Evolutionary conservation across 1,139 yeast species (phyloP).

Genomic region (Keqinozyma sinolaborantium): DNA sequence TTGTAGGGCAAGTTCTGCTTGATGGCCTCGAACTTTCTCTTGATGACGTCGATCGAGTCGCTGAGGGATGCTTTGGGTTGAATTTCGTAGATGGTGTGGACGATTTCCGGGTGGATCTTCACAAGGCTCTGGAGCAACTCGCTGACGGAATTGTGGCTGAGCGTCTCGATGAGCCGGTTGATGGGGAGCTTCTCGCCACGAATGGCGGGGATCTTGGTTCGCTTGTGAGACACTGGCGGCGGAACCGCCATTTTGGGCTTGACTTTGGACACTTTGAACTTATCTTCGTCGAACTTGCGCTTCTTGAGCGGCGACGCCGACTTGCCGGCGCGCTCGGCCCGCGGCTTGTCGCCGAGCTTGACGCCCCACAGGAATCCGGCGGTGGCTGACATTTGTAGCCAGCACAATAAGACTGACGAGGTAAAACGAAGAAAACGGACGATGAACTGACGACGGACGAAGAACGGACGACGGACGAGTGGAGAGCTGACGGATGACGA

Average conservation of each 20-base stretch:
- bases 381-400: conserved; percentile 12
- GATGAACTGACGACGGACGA: no score
- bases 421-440: no score
- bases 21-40: conserved; percentile 44
- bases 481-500: no score
- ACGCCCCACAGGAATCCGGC: conserved; percentile 36
- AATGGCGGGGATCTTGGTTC: conserved; percentile 39
- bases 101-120: conserved; percentile 59
- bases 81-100: conserved; percentile 44
- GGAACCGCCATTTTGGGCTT: conserved; percentile 4
- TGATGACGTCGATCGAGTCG: conserved; percentile 49
- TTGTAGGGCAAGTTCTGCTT: conserved; percentile 63
- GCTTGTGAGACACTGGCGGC: conserved; percentile 16
- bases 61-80: conserved; percentile 60
- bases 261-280: conserved; percentile 1
- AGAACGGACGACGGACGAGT: no score
- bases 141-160: conserved; percentile 56
- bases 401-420: no score
- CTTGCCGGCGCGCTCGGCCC: conserved; percentile 2
- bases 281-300: conserved; percentile 14
- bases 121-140: conserved; percentile 50
- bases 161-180: conserved; percentile 60
- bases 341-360: conserved; percentile 12
- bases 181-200: conserved; percentile 55
- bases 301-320: conserved; percentile 7